Evolutionary conservation across 768 basidiomycete genomes (phyloP).

Genomic region (Pisolithus tinctorius): DNA sequence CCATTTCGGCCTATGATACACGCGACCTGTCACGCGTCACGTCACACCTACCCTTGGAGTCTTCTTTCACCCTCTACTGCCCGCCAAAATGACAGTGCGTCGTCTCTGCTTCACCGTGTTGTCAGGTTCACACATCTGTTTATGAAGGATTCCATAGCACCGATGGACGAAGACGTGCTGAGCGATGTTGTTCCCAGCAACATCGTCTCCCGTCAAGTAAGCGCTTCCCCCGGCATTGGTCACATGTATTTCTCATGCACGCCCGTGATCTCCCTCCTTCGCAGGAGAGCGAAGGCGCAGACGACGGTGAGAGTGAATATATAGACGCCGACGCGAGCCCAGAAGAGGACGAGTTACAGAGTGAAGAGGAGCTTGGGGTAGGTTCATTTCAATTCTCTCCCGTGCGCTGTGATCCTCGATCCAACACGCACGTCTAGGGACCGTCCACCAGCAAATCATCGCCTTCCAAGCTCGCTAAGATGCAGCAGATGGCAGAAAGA

Average conservation of each 20-base stretch:
- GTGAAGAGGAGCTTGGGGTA: conserved; percentile 41
- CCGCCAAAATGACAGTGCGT: not conserved
- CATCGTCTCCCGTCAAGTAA: conserved; percentile 82
- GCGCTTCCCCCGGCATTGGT: conserved; percentile 10
- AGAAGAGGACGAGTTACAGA: conserved; percentile 59
- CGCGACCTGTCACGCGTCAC: not conserved
- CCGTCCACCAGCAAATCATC: conserved; percentile 20
- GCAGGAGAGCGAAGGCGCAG: conserved; percentile 60
- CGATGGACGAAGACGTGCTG: conserved; percentile 71
- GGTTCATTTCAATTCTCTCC: conserved; percentile 6
- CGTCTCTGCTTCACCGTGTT: not conserved
- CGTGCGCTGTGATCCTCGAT: not conserved
- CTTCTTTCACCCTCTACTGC: not conserved
- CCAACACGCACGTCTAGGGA: conserved; percentile 9
- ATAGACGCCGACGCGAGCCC: conserved; percentile 45
- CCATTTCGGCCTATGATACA: not conserved
- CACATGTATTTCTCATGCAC: conserved; percentile 3
- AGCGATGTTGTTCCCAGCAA: conserved; percentile 89
- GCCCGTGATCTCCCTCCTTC: conserved; percentile 19
- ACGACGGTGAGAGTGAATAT: conserved; percentile 67
- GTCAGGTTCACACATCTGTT: not conserved
- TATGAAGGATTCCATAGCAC: conserved; percentile 9
- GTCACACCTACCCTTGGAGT: not conserved
- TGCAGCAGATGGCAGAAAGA: conserved; percentile 33
- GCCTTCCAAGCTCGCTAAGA: conserved; percentile 27